These are phyloP conservation scores for Penicillium sp. DNA, from an alignment of 2,329 filamentous ascomycete species.

Conservation along the genomic window DNA sequence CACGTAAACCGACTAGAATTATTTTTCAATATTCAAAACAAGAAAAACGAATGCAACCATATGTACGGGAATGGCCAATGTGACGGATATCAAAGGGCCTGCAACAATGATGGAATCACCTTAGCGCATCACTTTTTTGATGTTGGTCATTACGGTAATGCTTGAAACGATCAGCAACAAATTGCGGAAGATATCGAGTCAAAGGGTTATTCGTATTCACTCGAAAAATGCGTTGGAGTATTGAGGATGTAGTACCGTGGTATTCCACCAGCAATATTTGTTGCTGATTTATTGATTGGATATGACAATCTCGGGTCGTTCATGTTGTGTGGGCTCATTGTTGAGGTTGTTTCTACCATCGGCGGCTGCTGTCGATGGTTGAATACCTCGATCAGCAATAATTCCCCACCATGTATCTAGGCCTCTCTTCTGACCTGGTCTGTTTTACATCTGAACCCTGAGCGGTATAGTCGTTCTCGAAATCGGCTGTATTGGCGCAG, in stretches of 20 bases:
- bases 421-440: not conserved
- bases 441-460: not conserved
- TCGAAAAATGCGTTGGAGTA: not conserved
- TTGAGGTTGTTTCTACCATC: not conserved
- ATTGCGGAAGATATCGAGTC: not conserved
- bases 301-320: not conserved
- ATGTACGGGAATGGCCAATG: too few species aligned
- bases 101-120: not conserved
- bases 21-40: too few species aligned
- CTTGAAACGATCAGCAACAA: conserved; percentile 1
- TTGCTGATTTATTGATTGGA: not conserved
- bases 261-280: not conserved
- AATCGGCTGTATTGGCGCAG: too few species aligned
- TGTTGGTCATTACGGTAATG: not conserved
- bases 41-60: too few species aligned
- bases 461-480: not conserved
- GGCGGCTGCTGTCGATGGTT: not conserved
- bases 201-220: not conserved
- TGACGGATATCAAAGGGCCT: not conserved
- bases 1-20: too few species aligned
- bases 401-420: not conserved
- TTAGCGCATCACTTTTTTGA: not conserved
- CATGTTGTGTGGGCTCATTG: not conserved
- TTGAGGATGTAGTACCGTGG: not conserved
- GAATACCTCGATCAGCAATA: not conserved